These are phyloP conservation scores for Lonicera japonica DNA, from an alignment of 129 eudicot species.

Conservation along the genomic window DNA sequence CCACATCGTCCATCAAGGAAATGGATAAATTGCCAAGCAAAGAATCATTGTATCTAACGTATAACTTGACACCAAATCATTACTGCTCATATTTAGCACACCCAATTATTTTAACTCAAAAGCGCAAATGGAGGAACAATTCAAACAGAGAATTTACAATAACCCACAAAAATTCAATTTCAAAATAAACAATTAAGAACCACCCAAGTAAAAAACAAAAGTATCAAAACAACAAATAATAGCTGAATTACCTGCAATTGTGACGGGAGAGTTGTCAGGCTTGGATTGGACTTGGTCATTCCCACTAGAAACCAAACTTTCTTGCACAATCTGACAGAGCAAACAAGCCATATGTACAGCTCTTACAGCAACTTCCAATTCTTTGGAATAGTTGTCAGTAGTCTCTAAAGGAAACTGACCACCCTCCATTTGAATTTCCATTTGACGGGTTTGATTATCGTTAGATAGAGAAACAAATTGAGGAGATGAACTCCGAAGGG, in stretches of 20 bases:
- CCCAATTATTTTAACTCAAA: neutral
- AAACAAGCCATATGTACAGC: conserved; percentile 88
- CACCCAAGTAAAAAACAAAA: conserved; percentile 15
- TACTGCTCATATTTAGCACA: neutral
- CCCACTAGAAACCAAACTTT: conserved; percentile 37
- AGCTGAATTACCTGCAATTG: conserved; percentile 60
- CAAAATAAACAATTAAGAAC: neutral
- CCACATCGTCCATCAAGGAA: neutral
- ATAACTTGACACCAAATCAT: neutral
- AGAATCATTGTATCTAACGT: neutral
- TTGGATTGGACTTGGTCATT: conserved; percentile 54
- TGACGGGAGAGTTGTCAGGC: conserved; percentile 80
- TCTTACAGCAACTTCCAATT: conserved; percentile 75
- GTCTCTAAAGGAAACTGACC: too few species aligned
- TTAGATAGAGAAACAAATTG: conserved; percentile 20
- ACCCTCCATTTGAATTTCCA: conserved; percentile 48
- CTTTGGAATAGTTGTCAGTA: conserved; percentile 35
- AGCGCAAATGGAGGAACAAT: neutral
- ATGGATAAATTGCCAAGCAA: neutral
- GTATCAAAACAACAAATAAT: neutral
- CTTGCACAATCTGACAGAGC: conserved; percentile 66
- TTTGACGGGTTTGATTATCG: conserved; percentile 24
- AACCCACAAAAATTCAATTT: neutral
- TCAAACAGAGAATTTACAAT: neutral
- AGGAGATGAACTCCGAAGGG: neutral